Evolutionary conservation across 352 stramenopile genomes (phyloP).

Genomic region (Peronospora farinosa): DNA sequence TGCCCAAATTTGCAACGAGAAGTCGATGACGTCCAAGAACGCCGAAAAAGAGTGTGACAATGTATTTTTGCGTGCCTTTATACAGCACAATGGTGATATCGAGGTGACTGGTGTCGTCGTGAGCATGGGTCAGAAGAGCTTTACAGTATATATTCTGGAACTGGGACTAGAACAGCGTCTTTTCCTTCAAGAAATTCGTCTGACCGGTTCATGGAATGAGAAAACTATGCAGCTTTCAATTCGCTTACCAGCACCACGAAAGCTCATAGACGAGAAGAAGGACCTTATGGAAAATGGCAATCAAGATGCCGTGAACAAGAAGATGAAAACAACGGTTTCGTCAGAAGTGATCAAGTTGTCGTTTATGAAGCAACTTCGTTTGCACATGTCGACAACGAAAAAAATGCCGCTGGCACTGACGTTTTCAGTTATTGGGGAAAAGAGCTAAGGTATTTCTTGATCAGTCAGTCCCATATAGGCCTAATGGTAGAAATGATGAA

Average conservation of each 20-base stretch:
- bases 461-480: no score
- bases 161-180: constrained; percentile 68
- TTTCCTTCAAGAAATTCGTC: constrained; percentile 40
- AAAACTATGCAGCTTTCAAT: constrained; percentile 47
- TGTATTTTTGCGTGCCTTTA: constrained; percentile 74
- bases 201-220: constrained; percentile 45
- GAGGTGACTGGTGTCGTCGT: constrained; percentile 68
- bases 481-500: no score
- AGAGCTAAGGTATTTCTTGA: constrained; percentile 1
- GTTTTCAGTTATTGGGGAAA: constrained; percentile 48
- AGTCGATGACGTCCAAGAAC: constrained; percentile 79
- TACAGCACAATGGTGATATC: constrained; percentile 54
- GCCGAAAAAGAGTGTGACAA: constrained; percentile 74
- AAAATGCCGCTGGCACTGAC: constrained; percentile 57
- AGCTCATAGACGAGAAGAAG: constrained; percentile 9
- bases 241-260: constrained; percentile 14
- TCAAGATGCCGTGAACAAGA: constrained; percentile 3
- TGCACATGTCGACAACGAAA: constrained; percentile 59
- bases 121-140: constrained; percentile 64
- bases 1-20: constrained; percentile 78
- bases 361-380: constrained; percentile 57
- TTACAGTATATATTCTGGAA: constrained; percentile 70
- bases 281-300: constrained; percentile 5
- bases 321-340: not conserved
- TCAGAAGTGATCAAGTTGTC: constrained; percentile 32